Conservation (phyloP, 2,329 filamentous ascomycete species). For the Herpotrichia juniperi region DNA sequence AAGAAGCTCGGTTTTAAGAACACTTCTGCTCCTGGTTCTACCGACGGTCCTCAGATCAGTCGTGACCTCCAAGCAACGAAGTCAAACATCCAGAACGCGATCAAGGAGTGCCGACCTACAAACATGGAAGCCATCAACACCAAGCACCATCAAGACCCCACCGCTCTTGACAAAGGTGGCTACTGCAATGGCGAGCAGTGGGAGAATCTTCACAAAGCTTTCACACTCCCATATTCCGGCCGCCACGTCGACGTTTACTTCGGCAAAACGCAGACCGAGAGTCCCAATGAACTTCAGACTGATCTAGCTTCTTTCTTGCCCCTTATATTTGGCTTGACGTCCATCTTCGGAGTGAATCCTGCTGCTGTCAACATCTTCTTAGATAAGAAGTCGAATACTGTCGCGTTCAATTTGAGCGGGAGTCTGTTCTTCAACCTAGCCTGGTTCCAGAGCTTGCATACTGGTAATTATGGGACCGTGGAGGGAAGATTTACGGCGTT, state of each 20-base stretch:
- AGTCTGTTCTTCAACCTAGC: slow-evolving; percentile 93
- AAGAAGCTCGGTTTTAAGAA: slow-evolving; percentile 46
- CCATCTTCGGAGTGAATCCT: slow-evolving; percentile 69
- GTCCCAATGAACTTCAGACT: slow-evolving; percentile 31
- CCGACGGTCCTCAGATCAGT: slow-evolving; percentile 42
- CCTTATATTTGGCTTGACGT: slow-evolving; percentile 39
- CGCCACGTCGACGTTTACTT: slow-evolving; percentile 45
- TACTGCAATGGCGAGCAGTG: slow-evolving; percentile 46
- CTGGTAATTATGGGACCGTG: slow-evolving; percentile 23
- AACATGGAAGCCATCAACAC: slow-evolving; percentile 39
- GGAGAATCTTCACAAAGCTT: slow-evolving; percentile 46
- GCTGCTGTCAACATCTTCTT: slow-evolving; percentile 84
- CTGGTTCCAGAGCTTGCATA: slow-evolving; percentile 82
- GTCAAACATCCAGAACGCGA: slow-evolving; percentile 44
- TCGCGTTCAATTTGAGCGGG: slow-evolving; percentile 89
- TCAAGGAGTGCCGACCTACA: slow-evolving; percentile 43
- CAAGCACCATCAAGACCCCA: slow-evolving; percentile 44
- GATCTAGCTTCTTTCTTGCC: slow-evolving; percentile 38
- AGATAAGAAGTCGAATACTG: slow-evolving; percentile 77
- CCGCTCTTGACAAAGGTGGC: slow-evolving; percentile 44
- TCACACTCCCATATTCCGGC: slow-evolving; percentile 39
- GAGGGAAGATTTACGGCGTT: slow-evolving; percentile 52
- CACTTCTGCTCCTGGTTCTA: slow-evolving; percentile 18
- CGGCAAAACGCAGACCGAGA: slow-evolving; percentile 33
- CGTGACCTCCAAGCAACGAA: slow-evolving; percentile 42